Percentiles rank a stretch among this genome's conserved stretches.
phyloP scores from a whole-genome alignment of 192 early-diverging fungal genomes.

The Dissophora ornata region DNA sequence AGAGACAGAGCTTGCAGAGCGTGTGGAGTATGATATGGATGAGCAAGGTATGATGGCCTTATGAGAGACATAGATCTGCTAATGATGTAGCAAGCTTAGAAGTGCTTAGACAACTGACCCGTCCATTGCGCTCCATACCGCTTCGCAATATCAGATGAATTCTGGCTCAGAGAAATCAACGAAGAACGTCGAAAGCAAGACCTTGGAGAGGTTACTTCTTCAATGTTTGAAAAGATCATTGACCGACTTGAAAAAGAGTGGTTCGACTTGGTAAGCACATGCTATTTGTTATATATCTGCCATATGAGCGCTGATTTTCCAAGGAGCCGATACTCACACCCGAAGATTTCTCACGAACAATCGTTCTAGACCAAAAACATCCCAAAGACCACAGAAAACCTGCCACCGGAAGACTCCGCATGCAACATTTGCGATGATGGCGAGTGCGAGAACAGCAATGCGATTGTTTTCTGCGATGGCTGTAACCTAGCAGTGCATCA shows the following conservation, averaged over 20 bases:
- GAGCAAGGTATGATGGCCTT: constrained; percentile 77
- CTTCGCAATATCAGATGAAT: no score
- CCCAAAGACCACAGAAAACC: constrained; percentile 70
- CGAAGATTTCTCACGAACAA: no score
- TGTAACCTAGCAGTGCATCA: constrained; percentile 99
- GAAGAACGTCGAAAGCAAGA: constrained; percentile 65
- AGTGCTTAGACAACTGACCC: constrained; percentile 2
- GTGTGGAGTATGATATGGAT: constrained; percentile 98
- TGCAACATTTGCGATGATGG: constrained; percentile 98
- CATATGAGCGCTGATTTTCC: neutral
- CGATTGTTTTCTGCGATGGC: constrained; percentile 99
- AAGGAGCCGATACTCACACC: neutral
- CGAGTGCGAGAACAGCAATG: constrained; percentile 99
- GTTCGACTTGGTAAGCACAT: constrained; percentile 85
- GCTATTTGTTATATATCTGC: neutral
- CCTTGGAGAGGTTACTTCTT: constrained; percentile 61
- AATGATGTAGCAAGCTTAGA: neutral
- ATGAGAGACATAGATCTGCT: neutral
- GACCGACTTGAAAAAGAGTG: constrained; percentile 96
- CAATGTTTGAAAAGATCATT: constrained; percentile 87
- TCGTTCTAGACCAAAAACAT: constrained; percentile 77
- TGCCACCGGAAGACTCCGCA: constrained; percentile 83
- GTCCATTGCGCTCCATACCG: no score
- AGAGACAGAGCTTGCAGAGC: constrained; percentile 66
- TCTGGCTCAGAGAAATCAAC: constrained; percentile 81